Evolutionary conservation across 208 protist species (phyloP).

Genomic region (Trichomonas gallinae): DNA sequence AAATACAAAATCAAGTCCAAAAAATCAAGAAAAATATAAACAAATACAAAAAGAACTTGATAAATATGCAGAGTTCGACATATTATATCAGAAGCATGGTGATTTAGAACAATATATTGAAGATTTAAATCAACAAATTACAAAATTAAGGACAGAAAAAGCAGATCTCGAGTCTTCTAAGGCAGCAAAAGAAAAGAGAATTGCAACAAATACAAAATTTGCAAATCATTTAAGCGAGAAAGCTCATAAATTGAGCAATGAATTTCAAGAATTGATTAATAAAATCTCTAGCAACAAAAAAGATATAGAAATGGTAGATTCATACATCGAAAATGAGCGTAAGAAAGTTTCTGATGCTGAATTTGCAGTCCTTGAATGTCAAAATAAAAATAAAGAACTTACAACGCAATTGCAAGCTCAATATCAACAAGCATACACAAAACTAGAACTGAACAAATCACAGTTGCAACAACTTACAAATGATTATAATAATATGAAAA

Average conservation of each 20-base stretch:
- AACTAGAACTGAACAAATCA: neutral
- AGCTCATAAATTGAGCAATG: neutral
- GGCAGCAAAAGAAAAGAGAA: neutral
- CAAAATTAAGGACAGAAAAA: neutral
- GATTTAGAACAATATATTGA: neutral
- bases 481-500: no score
- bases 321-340: neutral
- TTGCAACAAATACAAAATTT: neutral
- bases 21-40: neutral
- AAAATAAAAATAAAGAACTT: neutral
- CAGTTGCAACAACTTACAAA: neutral
- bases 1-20: neutral
- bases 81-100: neutral
- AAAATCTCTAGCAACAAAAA: neutral
- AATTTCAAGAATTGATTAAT: neutral
- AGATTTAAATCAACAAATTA: neutral
- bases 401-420: neutral
- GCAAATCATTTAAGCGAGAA: neutral
- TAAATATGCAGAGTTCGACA: neutral
- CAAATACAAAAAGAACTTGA: neutral
- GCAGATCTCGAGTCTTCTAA: neutral
- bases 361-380: neutral
- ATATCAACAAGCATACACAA: neutral
- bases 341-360: neutral
- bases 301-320: neutral